Percentiles rank a stretch among this genome's conserved stretches.
phyloP scores from a whole-genome alignment of 305 asterid genomes.

The Fraxinus paxiana region DNA sequence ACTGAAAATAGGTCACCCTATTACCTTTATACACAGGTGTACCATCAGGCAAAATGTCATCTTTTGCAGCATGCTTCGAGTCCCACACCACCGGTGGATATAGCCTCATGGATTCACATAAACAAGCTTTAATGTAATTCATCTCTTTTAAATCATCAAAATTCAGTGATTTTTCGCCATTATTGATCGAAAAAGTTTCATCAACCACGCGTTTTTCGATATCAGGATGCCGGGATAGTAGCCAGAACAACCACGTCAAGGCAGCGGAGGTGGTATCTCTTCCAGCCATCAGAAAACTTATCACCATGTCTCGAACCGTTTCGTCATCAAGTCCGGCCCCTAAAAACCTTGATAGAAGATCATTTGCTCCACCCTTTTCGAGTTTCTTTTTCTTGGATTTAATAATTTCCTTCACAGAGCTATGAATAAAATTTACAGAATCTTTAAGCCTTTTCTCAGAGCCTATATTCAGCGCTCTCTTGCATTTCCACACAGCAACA shows the following conservation, averaged over 20 bases:
- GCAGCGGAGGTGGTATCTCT: conserved; percentile 68
- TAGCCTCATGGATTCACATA: conserved; percentile 64
- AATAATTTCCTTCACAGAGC: conserved; percentile 39
- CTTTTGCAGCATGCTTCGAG: conserved; percentile 28
- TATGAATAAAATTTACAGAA: conserved; percentile 37
- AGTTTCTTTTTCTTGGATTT: conserved; percentile 26
- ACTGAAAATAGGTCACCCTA: conserved; percentile 55
- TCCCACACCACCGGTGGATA: conserved; percentile 60
- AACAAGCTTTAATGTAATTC: conserved; percentile 43
- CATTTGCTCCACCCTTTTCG: not conserved
- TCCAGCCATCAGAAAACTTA: conserved; percentile 58
- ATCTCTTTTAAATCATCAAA: conserved; percentile 42
- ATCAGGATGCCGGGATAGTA: conserved; percentile 32
- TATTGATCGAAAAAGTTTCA: conserved; percentile 24
- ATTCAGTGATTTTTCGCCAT: not conserved
- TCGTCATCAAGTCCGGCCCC: conserved; percentile 39
- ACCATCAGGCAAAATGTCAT: conserved; percentile 57
- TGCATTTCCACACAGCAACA: conserved; percentile 47
- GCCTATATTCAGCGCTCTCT: conserved; percentile 46
- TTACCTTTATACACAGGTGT: conserved; percentile 27
- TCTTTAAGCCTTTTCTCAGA: conserved; percentile 46
- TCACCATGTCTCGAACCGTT: conserved; percentile 55
- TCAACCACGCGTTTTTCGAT: conserved; percentile 30
- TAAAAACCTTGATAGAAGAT: conserved; percentile 46
- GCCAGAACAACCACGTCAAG: conserved; percentile 69